Evolutionary conservation across 2,329 filamentous ascomycete genomes (phyloP).

Genomic region (Boeremia lycopersici): DNA sequence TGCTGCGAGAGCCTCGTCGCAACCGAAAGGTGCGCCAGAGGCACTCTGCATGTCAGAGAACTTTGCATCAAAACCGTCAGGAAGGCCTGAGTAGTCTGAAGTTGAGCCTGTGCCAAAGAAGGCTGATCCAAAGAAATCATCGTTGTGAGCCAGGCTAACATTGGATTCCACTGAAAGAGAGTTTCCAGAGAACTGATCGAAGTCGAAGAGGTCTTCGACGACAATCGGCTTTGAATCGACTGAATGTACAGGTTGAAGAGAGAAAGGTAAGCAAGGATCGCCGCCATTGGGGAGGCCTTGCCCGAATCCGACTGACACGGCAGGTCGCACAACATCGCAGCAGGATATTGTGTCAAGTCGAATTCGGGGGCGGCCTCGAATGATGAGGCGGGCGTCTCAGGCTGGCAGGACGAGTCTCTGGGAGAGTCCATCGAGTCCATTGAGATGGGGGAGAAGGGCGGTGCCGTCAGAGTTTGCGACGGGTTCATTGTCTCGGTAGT

Average conservation of each 20-base stretch:
- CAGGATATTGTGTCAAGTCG: conserved; percentile 99
- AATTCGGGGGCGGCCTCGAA: conserved; percentile 62
- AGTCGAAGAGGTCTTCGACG: conserved; percentile 47
- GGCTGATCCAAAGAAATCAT: conserved; percentile 44
- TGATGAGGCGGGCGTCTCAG: conserved; percentile 48
- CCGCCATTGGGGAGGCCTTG: conserved; percentile 35
- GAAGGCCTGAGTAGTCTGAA: conserved; percentile 43
- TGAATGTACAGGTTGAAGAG: conserved; percentile 46
- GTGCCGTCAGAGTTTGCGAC: conserved; percentile 41
- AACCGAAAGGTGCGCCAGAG: conserved; percentile 55
- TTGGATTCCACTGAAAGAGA: conserved; percentile 31
- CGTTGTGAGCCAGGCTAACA: conserved; percentile 40
- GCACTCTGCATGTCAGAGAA: conserved; percentile 53
- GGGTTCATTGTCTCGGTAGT: conserved; percentile 43
- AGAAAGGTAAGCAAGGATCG: conserved; percentile 45
- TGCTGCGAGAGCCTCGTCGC: conserved; percentile 57
- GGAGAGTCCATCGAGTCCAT: conserved; percentile 49
- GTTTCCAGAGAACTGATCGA: conserved; percentile 48
- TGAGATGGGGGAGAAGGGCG: conserved; percentile 43
- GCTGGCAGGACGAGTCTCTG: conserved; percentile 45
- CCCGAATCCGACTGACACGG: conserved; percentile 87
- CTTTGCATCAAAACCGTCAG: conserved; percentile 49
- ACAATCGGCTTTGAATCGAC: conserved; percentile 47
- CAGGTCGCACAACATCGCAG: conserved; percentile 99
- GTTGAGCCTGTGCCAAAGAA: conserved; percentile 38